Evolutionary conservation across 306 rosid species (phyloP), one percentile per base, ranked within the genome.

Genomic region (Pyrus betulifolia): DNA sequence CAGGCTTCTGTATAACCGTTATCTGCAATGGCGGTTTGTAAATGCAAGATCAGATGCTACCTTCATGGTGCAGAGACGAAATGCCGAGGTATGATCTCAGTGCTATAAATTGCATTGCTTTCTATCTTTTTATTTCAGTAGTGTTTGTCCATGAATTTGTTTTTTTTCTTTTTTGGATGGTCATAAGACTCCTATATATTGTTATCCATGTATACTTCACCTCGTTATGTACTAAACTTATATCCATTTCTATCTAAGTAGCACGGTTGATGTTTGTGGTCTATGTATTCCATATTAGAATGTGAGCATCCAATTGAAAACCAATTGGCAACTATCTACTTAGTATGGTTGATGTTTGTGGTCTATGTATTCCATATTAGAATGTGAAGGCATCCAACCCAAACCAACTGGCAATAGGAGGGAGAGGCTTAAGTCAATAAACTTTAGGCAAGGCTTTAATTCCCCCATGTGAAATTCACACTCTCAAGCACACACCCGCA

Each of bases 11-110:
- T 90, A 96, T 83, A 96, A 96, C 70, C 88, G 96, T 33, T 89
- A 88, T 83, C 82, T 88, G 81, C 99, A 96, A 78, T 96, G 98
- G 99, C 92, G 98, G 85, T 91, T 91, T 78, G 97, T 91, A 52
- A 96, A 96, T 89, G 98, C 98, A n/a, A 88, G 97, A 84, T 89
- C 97, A 22, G 97, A 93, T 86, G 91, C 92, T 77, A 85, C 98
- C 21, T 93, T 85, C 82, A 87, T 91, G 99, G 86, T 88, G 86
- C 99, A 91, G 83, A 89, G 78, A 76, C 85, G 84, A 73, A 86
- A 82, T 84, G 94, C 97, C 35, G 98, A 96, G 99, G 99, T 96
- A 96, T 71, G 82, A 18, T 72, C 81, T 28, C 42, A 67, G 21
- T 79, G 58, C 45, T 74, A 13, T 22, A 23, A 45, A 33, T 40